These are phyloP conservation scores for Pseudisothecium myosuroides DNA, from an alignment of 225 moss, liverwort and hornwort species.

Conservation along the genomic window DNA sequence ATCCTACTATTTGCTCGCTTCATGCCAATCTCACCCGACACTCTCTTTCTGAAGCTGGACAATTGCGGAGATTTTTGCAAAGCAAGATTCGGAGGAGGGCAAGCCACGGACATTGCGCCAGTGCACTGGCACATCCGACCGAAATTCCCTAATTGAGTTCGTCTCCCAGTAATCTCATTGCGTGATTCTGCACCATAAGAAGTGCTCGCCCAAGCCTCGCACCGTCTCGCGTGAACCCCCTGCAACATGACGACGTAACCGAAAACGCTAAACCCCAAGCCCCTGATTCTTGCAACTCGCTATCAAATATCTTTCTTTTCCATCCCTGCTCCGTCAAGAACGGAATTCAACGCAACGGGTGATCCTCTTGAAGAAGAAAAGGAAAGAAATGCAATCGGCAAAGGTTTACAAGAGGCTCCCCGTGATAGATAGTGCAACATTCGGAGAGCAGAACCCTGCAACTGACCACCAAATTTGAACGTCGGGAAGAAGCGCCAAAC, in stretches of 20 bases:
- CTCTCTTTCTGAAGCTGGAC: neutral
- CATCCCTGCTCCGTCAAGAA: neutral
- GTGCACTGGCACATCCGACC: neutral
- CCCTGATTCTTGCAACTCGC: neutral
- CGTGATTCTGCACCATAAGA: neutral
- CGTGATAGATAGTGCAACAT: neutral
- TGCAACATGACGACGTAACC: conserved; percentile 10
- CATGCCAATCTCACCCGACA: neutral
- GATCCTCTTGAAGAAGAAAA: too few relatives aligned
- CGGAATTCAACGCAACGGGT: neutral
- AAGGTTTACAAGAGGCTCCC: neutral
- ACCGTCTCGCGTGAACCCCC: neutral
- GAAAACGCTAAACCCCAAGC: neutral
- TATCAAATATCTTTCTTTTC: neutral
- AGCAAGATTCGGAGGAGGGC: neutral
- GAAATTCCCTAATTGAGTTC: neutral
- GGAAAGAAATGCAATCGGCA: too few relatives aligned
- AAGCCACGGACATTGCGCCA: conserved; percentile 9
- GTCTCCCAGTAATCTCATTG: neutral
- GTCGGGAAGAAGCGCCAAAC: neutral
- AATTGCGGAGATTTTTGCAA: neutral
- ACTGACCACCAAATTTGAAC: neutral
- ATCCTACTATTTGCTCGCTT: neutral
- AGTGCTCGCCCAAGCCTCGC: neutral
- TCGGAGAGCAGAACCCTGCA: neutral